phyloP scores from a whole-genome alignment of 2,329 filamentous ascomycete genomes.

The Cladosporium phlei region DNA sequence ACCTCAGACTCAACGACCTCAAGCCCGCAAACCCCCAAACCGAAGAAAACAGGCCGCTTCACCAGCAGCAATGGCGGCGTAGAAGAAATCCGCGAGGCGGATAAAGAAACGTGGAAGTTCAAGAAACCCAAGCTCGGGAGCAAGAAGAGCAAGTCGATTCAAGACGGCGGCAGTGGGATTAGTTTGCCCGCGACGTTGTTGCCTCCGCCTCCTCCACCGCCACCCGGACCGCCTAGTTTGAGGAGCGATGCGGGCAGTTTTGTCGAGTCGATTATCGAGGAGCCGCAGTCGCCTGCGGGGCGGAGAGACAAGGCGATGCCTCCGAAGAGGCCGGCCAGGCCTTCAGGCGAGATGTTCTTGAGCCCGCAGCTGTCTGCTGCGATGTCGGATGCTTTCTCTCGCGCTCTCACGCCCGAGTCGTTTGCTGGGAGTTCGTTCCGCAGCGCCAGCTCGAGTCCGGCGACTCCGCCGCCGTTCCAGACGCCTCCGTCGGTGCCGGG shows the following conservation, averaged over 20 bases:
- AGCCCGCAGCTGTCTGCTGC: slow-evolving; percentile 6
- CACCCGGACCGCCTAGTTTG: slow-evolving; percentile 2
- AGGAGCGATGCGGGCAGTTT: slow-evolving; percentile 10
- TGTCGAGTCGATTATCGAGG: not conserved
- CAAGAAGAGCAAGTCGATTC: not conserved
- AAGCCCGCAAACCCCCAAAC: not conserved
- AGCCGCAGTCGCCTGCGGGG: slow-evolving; percentile 4
- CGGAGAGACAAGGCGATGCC: slow-evolving; percentile 18
- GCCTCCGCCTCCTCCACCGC: slow-evolving; percentile 9
- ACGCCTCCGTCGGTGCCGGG: slow-evolving; percentile 8
- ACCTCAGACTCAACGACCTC: slow-evolving; percentile 4
- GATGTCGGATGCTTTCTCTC: slow-evolving; percentile 9
- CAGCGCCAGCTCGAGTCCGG: slow-evolving; percentile 7
- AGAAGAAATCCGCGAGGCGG: slow-evolving; percentile 8
- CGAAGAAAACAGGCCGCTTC: slow-evolving; percentile 6
- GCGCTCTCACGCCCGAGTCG: slow-evolving; percentile 7
- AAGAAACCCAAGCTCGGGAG: slow-evolving; percentile 1
- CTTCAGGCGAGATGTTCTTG: slow-evolving; percentile 19
- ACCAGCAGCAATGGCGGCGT: slow-evolving; percentile 4
- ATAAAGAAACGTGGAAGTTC: slow-evolving; percentile 10
- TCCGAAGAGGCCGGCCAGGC: slow-evolving; percentile 21
- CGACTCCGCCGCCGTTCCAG: not conserved
- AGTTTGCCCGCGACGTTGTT: slow-evolving; percentile 7
- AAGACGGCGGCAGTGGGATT: slow-evolving; percentile 3
- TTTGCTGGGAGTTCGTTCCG: slow-evolving; percentile 3